Conservation (phyloP, 768 basidiomycete species). For the Boletus reticulatus region DNA sequence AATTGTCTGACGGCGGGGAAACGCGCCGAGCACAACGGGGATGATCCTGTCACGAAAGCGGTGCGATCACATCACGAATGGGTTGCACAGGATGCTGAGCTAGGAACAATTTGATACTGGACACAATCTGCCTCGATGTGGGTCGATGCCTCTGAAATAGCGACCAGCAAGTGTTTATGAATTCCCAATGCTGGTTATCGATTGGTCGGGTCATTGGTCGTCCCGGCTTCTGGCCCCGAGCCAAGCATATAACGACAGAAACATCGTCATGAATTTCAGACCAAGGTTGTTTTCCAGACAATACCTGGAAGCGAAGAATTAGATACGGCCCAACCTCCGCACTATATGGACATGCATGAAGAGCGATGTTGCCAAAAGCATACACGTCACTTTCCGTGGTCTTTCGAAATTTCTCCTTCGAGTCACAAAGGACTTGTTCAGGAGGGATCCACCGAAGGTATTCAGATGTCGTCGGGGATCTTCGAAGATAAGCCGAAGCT, state of each 20-base stretch:
- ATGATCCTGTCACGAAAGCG: background rate
- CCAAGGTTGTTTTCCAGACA: conserved; percentile 7
- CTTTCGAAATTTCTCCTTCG: conserved; percentile 10
- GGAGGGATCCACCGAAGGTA: conserved; percentile 46
- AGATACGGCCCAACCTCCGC: background rate
- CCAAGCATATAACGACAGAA: conserved; percentile 5
- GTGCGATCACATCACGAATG: background rate
- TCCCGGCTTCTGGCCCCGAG: background rate
- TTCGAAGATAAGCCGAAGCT: background rate
- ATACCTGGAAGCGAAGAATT: conserved; percentile 19
- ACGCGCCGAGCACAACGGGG: no score
- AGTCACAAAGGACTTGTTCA: conserved; percentile 17
- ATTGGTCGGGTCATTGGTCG: background rate
- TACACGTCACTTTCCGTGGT: conserved; percentile 11
- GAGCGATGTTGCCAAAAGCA: conserved; percentile 27
- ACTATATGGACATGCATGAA: conserved; percentile 14
- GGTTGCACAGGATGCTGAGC: background rate
- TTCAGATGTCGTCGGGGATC: conserved; percentile 27
- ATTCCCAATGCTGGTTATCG: background rate
- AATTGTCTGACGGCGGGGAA: no score
- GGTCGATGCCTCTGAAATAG: background rate
- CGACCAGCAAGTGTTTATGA: conserved; percentile 7
- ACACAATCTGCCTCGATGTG: background rate
- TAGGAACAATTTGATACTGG: background rate
- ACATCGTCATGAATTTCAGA: background rate